Percentiles rank a stretch among this genome's conserved stretches.
Evolutionary conservation across 257 asterid species (phyloP).

Genomic region (Misopates orontium): DNA sequence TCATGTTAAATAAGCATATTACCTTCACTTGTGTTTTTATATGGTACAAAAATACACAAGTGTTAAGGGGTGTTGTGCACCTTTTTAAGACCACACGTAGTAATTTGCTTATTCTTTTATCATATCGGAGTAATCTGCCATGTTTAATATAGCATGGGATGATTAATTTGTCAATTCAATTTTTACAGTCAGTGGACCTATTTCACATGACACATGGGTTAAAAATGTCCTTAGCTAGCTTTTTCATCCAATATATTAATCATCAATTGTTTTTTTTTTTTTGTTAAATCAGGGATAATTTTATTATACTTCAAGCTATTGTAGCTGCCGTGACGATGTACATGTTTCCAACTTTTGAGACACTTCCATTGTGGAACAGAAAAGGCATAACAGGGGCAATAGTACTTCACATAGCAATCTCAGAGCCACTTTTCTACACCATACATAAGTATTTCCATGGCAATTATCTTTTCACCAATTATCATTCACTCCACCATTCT

Average conservation of each 20-base stretch:
- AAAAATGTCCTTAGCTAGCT: no score
- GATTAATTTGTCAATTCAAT: no score
- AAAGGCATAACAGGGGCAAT: constrained; percentile 50
- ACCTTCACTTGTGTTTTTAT: no score
- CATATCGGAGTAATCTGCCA: no score
- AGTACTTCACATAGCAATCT: constrained; percentile 53
- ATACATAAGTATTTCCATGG: constrained; percentile 72
- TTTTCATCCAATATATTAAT: neutral
- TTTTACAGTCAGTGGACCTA: no score
- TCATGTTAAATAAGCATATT: no score
- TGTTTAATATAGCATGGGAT: no score
- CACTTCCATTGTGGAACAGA: constrained; percentile 54
- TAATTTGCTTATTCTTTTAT: no score
- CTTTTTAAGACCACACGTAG: no score
- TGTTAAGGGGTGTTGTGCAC: no score
- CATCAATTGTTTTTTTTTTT: neutral
- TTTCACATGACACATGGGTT: no score
- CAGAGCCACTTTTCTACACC: constrained; percentile 79
- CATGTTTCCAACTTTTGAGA: constrained; percentile 39
- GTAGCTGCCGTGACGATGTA: constrained; percentile 46
- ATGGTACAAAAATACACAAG: no score
- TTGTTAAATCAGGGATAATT: constrained; percentile 66
- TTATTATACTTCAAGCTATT: constrained; percentile 69
- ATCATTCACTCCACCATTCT: constrained; percentile 83
- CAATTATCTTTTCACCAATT: constrained; percentile 48